Evolutionary conservation across 2,329 filamentous ascomycete species (phyloP).

Genomic region (Hypoxylon sp.): DNA sequence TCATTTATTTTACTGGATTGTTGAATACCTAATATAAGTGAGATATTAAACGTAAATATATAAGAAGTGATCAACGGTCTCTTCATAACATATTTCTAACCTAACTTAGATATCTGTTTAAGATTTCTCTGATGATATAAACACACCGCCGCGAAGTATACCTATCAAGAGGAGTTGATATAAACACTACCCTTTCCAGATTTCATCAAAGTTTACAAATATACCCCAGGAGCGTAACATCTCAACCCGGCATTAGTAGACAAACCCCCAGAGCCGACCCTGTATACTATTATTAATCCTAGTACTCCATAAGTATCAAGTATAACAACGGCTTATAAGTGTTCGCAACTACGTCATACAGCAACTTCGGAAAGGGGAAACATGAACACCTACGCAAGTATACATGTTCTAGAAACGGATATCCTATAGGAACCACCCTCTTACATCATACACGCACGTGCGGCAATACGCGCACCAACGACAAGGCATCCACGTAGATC

Average conservation of each 20-base stretch:
- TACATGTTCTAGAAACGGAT: constrained; percentile 11
- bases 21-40: background rate
- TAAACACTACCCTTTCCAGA: background rate
- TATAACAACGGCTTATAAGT: background rate
- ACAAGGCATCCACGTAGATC: constrained; percentile 31
- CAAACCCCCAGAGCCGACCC: background rate
- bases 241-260: background rate
- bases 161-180: background rate
- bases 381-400: constrained; percentile 26
- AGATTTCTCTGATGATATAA: background rate
- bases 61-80: background rate
- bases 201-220: background rate
- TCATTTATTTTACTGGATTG: background rate
- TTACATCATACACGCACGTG: constrained; percentile 38
- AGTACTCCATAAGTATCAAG: too few species aligned
- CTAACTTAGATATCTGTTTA: background rate
- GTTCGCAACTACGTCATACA: constrained; percentile 19
- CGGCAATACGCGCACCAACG: constrained; percentile 23
- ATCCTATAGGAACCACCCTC: constrained; percentile 28
- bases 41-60: background rate
- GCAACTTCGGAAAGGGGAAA: constrained; percentile 21
- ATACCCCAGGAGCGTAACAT: background rate
- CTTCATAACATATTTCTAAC: background rate
- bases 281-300: background rate
- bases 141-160: background rate